Evolutionary conservation across 345 rosid species (phyloP).

Genomic region (Draba incana): DNA sequence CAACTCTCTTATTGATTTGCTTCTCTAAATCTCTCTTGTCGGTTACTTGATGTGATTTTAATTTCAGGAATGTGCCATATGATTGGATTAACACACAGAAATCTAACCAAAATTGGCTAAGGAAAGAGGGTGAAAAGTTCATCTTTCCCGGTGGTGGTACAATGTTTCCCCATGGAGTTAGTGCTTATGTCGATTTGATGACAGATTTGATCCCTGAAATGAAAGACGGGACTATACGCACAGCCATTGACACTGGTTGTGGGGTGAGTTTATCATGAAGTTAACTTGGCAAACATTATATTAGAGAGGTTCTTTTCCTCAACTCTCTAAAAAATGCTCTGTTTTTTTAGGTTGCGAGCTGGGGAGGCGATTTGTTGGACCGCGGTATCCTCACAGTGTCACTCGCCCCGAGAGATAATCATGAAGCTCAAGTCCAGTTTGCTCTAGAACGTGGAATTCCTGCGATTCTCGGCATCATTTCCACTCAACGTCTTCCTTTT

Average conservation of each 20-base stretch:
- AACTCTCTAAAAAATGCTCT: conserved; percentile 6
- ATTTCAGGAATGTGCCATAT: conserved; percentile 91
- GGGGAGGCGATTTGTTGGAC: conserved; percentile 98
- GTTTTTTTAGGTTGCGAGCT: conserved; percentile 85
- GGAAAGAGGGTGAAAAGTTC: conserved; percentile 92
- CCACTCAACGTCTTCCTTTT: conserved; percentile 95
- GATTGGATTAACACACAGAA: conserved; percentile 97
- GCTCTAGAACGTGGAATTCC: conserved; percentile 99
- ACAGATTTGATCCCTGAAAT: conserved; percentile 92
- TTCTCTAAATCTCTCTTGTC: conserved; percentile 20
- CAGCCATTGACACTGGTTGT: conserved; percentile 97
- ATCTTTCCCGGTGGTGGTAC: conserved; percentile 98
- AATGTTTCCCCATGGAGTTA: conserved; percentile 94
- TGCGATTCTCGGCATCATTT: conserved; percentile 93
- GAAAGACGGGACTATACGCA: conserved; percentile 87
- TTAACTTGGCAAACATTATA: neutral
- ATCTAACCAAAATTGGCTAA: conserved; percentile 95
- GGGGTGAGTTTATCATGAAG: conserved; percentile 81
- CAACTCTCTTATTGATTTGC: neutral
- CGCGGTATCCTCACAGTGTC: conserved; percentile 88
- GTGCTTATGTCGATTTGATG: conserved; percentile 95
- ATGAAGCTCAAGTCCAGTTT: conserved; percentile 99
- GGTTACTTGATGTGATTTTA: conserved; percentile 31
- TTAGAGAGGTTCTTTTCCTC: conserved; percentile 7
- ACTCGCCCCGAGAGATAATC: conserved; percentile 98